A percentile compares a stretch with the other conserved stretches of the same genome.
phyloP scores from a whole-genome alignment of 2,329 filamentous ascomycete species.

The Colletotrichum sp. region DNA sequence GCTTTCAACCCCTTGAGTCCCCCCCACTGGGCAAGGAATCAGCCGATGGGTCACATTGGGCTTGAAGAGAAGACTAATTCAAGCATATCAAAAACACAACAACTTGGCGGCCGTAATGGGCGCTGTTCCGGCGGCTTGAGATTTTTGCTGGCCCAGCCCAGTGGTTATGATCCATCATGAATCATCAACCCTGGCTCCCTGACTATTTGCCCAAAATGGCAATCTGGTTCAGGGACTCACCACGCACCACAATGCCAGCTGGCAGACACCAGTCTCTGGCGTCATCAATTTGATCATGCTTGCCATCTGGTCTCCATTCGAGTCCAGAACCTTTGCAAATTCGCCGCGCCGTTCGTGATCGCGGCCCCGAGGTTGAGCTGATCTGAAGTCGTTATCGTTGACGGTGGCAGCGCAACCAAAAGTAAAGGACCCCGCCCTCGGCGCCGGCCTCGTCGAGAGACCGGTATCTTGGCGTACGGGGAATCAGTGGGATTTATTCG shows the following conservation, averaged over 20 bases:
- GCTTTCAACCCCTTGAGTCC: not conserved
- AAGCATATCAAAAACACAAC: not conserved
- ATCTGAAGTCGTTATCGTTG: not conserved
- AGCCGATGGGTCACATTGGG: not conserved
- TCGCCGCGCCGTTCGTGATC: not conserved
- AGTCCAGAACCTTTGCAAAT: not conserved
- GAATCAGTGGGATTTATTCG: not conserved
- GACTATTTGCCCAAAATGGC: not conserved
- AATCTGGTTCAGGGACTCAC: not conserved
- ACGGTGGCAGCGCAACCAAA: not conserved
- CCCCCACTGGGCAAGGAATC: not conserved
- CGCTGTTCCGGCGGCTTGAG: not conserved
- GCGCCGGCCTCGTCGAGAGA: conserved; percentile 4
- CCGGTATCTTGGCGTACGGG: conserved; percentile 3
- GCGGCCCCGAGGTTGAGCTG: not conserved
- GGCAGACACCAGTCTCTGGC: not conserved
- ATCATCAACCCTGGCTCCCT: conserved; percentile 19
- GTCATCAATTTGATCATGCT: conserved; percentile 16
- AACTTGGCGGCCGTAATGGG: not conserved
- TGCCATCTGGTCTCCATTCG: not conserved
- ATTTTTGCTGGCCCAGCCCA: not conserved
- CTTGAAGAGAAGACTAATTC: not conserved
- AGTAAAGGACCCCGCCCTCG: conserved; percentile 2
- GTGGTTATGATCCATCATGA: conserved; percentile 1
- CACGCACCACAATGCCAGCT: not conserved